A percentile compares a stretch with the other conserved stretches of the same genome.
Evolutionary conservation across 345 rosid species (phyloP).

Genomic region (Eucalyptus regnans): DNA sequence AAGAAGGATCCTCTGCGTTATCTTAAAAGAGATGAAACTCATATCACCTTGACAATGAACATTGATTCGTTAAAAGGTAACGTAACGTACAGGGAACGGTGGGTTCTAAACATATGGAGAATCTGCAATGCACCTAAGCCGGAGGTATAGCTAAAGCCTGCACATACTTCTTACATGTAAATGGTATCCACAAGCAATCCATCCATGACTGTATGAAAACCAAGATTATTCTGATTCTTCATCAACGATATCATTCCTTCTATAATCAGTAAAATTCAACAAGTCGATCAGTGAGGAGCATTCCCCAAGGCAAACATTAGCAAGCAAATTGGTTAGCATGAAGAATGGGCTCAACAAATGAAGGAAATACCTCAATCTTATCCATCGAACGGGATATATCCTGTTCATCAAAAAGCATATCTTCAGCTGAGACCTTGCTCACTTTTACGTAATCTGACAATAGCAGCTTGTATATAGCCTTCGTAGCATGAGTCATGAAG

Average conservation of each 20-base stretch:
- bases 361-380: constrained; percentile 61
- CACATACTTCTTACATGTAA: too few species aligned
- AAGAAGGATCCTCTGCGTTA: too few species aligned
- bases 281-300: not conserved
- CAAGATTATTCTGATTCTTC: not conserved
- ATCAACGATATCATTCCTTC: not conserved
- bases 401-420: constrained; percentile 83
- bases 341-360: not conserved
- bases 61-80: too few species aligned
- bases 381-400: constrained; percentile 84
- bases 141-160: too few species aligned
- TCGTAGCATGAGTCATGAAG: constrained; percentile 96
- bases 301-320: not conserved
- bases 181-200: too few species aligned
- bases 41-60: too few species aligned
- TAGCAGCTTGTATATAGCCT: constrained; percentile 77
- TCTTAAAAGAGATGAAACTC: too few species aligned
- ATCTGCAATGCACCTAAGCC: too few species aligned
- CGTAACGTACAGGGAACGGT: too few species aligned
- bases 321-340: too few species aligned
- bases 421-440: constrained; percentile 93
- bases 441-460: constrained; percentile 88
- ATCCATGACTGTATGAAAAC: not conserved
- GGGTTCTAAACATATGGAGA: too few species aligned
- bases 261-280: not conserved